phyloP scores from a whole-genome alignment of 495 filamentous ascomycete genomes.

The Lophium mytilinum region DNA sequence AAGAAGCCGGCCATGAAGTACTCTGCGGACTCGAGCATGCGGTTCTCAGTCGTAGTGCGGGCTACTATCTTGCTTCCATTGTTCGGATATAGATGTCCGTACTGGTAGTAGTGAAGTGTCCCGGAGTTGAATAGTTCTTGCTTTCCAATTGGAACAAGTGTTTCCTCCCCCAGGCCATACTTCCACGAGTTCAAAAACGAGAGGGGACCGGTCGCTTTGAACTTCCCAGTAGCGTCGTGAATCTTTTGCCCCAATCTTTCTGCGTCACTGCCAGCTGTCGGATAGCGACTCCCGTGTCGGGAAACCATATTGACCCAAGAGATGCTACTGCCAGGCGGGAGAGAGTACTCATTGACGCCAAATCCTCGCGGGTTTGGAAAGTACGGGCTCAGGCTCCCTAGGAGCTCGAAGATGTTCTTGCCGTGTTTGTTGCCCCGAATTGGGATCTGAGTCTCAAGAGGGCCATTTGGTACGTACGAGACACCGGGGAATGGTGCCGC shows the following conservation, averaged over 20 bases:
- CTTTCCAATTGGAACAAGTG: constrained; percentile 45
- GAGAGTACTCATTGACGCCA: constrained; percentile 48
- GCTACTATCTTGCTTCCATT: constrained; percentile 54
- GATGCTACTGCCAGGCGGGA: constrained; percentile 48
- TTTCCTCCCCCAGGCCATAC: constrained; percentile 42
- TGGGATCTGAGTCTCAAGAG: constrained; percentile 50
- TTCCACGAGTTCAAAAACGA: constrained; percentile 45
- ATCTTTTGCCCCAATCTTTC: constrained; percentile 32
- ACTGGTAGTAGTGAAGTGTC: constrained; percentile 44
- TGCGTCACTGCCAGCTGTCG: constrained; percentile 27
- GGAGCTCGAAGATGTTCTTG: constrained; percentile 47
- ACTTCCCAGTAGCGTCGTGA: constrained; percentile 27
- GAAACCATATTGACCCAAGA: constrained; percentile 45
- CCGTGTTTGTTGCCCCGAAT: constrained; percentile 42
- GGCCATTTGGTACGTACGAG: constrained; percentile 46
- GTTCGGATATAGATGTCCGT: constrained; percentile 49
- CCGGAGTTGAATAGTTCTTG: constrained; percentile 46
- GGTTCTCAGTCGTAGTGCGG: constrained; percentile 49
- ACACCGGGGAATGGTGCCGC: constrained; percentile 42
- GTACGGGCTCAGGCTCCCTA: constrained; percentile 46
- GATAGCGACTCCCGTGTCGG: constrained; percentile 40
- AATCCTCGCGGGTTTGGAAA: constrained; percentile 21
- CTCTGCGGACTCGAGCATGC: constrained; percentile 42
- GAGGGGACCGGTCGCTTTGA: constrained; percentile 40
- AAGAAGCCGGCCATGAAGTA: constrained; percentile 51